Percentiles rank a stretch among this genome's conserved stretches.
Evolutionary conservation across 192 early-diverging fungal genomes (phyloP).

Genomic region (Diversispora eburnea): DNA sequence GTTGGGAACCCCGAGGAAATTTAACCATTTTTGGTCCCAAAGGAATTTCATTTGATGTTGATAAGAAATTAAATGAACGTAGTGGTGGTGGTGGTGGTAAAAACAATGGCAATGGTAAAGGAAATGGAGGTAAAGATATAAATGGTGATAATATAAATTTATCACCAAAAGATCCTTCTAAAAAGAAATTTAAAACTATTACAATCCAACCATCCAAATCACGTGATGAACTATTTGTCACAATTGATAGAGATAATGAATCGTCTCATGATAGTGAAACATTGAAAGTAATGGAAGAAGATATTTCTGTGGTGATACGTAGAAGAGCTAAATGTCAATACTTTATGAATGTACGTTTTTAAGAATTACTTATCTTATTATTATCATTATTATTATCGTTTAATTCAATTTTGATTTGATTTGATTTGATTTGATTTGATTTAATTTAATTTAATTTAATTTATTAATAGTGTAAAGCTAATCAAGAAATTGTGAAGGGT

Average conservation of each 20-base stretch:
- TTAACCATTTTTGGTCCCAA: slow-evolving; percentile 32
- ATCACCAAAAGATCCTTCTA: not conserved
- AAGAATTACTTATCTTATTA: no score
- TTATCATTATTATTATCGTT: not conserved
- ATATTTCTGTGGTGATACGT: slow-evolving; percentile 82
- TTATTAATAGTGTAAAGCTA: slow-evolving; percentile 37
- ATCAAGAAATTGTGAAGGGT: slow-evolving; percentile 47
- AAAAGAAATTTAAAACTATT: not conserved
- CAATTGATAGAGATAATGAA: slow-evolving; percentile 15
- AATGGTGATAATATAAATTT: not conserved
- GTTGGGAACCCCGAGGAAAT: slow-evolving; percentile 55
- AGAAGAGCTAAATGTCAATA: slow-evolving; percentile 74
- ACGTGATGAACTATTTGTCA: slow-evolving; percentile 16
- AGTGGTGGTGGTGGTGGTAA: not conserved
- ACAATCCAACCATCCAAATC: not conserved
- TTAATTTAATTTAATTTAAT: not conserved
- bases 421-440: not conserved
- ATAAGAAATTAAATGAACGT: not conserved
- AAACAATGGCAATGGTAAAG: not conserved
- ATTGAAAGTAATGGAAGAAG: slow-evolving; percentile 36
- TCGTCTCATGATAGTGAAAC: slow-evolving; percentile 13
- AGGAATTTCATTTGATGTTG: slow-evolving; percentile 4
- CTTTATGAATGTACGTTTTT: slow-evolving; percentile 63
- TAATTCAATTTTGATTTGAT: slow-evolving; percentile 30
- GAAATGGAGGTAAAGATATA: not conserved